Base-by-base conservation (phyloP, 2,329 filamentous ascomycete genomes). In the Didymella exigua region DNA sequence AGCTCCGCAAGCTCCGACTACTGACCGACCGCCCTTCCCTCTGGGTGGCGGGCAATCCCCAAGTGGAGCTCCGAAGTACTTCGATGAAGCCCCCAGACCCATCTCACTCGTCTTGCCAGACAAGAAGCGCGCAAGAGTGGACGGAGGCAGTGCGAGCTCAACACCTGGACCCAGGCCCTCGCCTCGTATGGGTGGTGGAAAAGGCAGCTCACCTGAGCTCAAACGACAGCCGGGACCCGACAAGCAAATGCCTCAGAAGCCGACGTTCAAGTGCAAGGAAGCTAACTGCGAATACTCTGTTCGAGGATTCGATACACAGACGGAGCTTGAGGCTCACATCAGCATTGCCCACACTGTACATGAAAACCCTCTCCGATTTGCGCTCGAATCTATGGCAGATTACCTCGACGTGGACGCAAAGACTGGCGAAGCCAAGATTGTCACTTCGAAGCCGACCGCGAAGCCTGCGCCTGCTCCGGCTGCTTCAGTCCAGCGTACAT, bases 61-160 rank as follows among this genome's bases (percentile, higher is more conserved):
- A 14, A 79, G 82, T 49, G 84, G 84, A 21, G 78, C 85, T 52
- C 84, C 85, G 8, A 80, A 81, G 56, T 83, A 82, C 46, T 83
- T 84, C 51, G 78, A 71, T 36, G 64, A 77, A 8, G 76, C 78
- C 18, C 79, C 78, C 18, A 77, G 79, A 44, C 77, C 86, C 43
- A 83, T 80, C 45, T 82, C 85, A 59, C 77, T 88, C 41, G 82
- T 84, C 41, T 71, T 87, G 21, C 85, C 84, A 16, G 78, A 81
- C 2, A 76, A 78, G 51, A 87, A 86, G 76, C 83, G 79, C 64
- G 78, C 79, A 48, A 85, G 84, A 75, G 70, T 76, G 29, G 76
- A 76, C 14, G 66, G 66, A 5, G 72, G 67, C 27, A 79, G 75
- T 52, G 71, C 76, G 36, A 72, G 68, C 1, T 76, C 77, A 4